Base-by-base conservation (phyloP, 148 eudicot species). In the Beta vulgaris region DNA sequence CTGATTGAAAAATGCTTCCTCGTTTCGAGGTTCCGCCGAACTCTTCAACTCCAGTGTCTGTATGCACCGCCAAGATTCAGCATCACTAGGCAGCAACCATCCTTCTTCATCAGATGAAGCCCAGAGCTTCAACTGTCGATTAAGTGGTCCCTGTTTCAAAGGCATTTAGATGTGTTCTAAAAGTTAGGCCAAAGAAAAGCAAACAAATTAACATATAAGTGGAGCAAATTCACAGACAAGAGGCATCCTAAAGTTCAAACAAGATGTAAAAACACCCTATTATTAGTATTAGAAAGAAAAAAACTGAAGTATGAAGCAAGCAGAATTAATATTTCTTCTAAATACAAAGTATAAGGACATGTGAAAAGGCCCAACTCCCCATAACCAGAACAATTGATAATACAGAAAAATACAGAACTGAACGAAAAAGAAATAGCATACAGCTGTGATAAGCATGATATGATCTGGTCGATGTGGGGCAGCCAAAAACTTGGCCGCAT, bases 11-110 rank as follows among this genome's bases (percentile, higher is more conserved):
- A 95, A 95, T 34, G 88, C 91, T 57, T 89, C 98, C 75, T 90
- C 97, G 42, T 68, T 80, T 61, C 73, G 85, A 82, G 87, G 84
- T 74, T 79, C 91, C 68, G 85, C 66, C 34, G 99, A 92, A 79
- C 93, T 90, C 83, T 78, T 89, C 83, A 95, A 79, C 65, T 95
- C 92, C 80, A 95, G 76, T 72, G 92, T 89, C 86, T 95, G 99
- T 49, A 84, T 88, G 74, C 98, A 95, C 51, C 84, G 74, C 99
- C 99, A 95, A 37, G 94, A 91, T 80, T 92, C 98, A 78, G 93
- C 82, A 82, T 95, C 99, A 86, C 99, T 89, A 48, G 99, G 92
- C 68, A 91, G 93, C 89, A 95, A 78, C 99, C 99, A 95, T 21
- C 99, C 99, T 82, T 95, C 99, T 80, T 95, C 99, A 87, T 91